Conservation (phyloP, 495 filamentous ascomycete species). For the Penicillium turbatum region DNA sequence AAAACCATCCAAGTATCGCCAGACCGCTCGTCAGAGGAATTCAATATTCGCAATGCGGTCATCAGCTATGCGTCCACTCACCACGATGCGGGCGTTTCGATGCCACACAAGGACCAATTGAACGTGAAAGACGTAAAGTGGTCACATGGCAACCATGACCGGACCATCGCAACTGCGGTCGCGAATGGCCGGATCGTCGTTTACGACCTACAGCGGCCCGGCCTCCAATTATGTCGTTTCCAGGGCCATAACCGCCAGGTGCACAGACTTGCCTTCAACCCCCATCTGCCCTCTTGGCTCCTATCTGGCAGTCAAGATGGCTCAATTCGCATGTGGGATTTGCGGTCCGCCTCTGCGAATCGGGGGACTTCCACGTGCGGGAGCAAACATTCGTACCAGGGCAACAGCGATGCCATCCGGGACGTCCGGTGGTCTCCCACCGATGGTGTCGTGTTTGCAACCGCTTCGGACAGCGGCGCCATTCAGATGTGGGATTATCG, state of each 20-base stretch:
- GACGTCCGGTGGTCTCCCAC: conserved; percentile 87
- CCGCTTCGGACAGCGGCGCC: conserved; percentile 79
- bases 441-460: conserved; percentile 81
- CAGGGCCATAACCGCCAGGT: conserved; percentile 90
- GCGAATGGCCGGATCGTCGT: conserved; percentile 82
- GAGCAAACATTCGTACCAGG: conserved; percentile 54
- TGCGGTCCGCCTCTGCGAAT: conserved; percentile 51
- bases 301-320: conserved; percentile 92
- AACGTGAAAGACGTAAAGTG: conserved; percentile 83
- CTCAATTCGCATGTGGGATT: conserved; percentile 77
- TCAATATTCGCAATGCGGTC: conserved; percentile 76
- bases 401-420: conserved; percentile 74
- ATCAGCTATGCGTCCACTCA: conserved; percentile 62
- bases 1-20: conserved; percentile 75
- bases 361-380: conserved; percentile 47
- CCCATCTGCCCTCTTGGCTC: conserved; percentile 68
- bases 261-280: conserved; percentile 86
- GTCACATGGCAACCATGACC: conserved; percentile 62
- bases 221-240: conserved; percentile 69
- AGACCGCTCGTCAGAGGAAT: conserved; percentile 64
- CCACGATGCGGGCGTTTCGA: conserved; percentile 47
- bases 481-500: conserved; percentile 71
- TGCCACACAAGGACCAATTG: conserved; percentile 64
- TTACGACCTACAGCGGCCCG: conserved; percentile 74
- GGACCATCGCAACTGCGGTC: conserved; percentile 76